Base-by-base conservation (phyloP, 2,329 filamentous ascomycete genomes). In the Thelonectria blattea region DNA sequence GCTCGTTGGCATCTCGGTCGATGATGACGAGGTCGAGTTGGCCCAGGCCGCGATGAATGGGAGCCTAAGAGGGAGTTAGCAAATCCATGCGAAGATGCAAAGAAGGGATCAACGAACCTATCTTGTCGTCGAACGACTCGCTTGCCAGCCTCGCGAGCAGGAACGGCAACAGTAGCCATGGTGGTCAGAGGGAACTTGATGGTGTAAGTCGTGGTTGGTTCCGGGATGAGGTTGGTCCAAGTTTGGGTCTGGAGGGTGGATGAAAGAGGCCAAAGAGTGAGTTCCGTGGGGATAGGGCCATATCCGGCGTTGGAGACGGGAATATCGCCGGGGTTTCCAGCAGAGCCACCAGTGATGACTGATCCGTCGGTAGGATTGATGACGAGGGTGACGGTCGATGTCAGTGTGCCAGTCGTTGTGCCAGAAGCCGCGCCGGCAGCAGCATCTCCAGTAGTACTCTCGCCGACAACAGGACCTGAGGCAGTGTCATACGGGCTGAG, bases 121-220 rank as follows among this genome's bases (percentile, higher is more conserved):
- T 66, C 61, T 58, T 74, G 73, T 53, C 73, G 70, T 59, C 70
- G 65, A 52, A 74, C 12, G 10, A 64, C 64, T 17, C 72, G 68
- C 62, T 68, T 72, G 12, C 62, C 62, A 15, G 60, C 24, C 15
- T 50, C 37, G 5, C 34, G 30, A 41, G 57, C 58, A 8, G 71
- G 66, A 32, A 72, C 62, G 14, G 72, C 67, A 18, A 77, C 49
- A n/a, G 75, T 77, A 9, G 69, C 71, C 63, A 78, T 62, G 1
- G 76, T 78, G 4, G 76, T 78, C 41, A 78, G 63, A 27, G 76
- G 75, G 51, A 76, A 78, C 55, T 75, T 72, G 53, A 78, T 66
- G 1, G 75, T 78, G 61, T 78, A 78, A 1, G 78, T 79, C 5
- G 77, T 79, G 2, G 76, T 79, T 32, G 71, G 67, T 45, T 76